These are phyloP conservation scores for Sporobolus alterniflorus DNA, from an alignment of 202 grass and related monocot genomes.

Conservation along the genomic window DNA sequence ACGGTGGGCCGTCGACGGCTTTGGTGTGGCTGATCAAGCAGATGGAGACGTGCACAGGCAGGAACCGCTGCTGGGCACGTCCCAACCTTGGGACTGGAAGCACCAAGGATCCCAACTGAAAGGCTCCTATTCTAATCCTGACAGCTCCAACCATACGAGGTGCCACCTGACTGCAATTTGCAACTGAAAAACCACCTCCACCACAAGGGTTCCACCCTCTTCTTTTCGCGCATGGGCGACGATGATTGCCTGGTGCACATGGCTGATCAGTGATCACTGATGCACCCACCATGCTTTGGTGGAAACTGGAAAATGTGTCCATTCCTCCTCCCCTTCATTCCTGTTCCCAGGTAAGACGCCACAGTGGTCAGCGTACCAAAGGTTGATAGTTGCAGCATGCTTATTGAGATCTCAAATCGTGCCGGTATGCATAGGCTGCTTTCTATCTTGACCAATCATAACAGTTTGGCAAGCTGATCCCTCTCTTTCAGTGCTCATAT, in stretches of 20 bases:
- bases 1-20: slow-evolving; percentile 25
- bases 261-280: slow-evolving; percentile 33
- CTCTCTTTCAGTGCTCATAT: slow-evolving; percentile 8
- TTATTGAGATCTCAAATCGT: slow-evolving; percentile 32
- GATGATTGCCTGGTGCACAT: slow-evolving; percentile 26
- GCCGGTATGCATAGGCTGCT: slow-evolving; percentile 20
- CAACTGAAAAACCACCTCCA: slow-evolving; percentile 25
- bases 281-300: slow-evolving; percentile 26
- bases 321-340: slow-evolving; percentile 1
- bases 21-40: slow-evolving; percentile 30
- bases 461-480: slow-evolving; percentile 23
- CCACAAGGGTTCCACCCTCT: not conserved
- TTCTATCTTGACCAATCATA: slow-evolving; percentile 40
- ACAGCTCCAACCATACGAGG: slow-evolving; percentile 32
- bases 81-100: slow-evolving; percentile 35
- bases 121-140: slow-evolving; percentile 42
- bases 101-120: slow-evolving; percentile 24
- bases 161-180: slow-evolving; percentile 36
- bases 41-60: slow-evolving; percentile 45
- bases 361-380: slow-evolving; percentile 31
- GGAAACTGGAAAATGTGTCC: not conserved
- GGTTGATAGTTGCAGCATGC: not conserved
- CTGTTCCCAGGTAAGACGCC: slow-evolving; percentile 43
- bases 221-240: not conserved
- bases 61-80: slow-evolving; percentile 30